A percentile compares a stretch with the other conserved stretches of the same genome.
phyloP scores from a whole-genome alignment of 208 protist genomes.

The Leishmania turanica region DNA sequence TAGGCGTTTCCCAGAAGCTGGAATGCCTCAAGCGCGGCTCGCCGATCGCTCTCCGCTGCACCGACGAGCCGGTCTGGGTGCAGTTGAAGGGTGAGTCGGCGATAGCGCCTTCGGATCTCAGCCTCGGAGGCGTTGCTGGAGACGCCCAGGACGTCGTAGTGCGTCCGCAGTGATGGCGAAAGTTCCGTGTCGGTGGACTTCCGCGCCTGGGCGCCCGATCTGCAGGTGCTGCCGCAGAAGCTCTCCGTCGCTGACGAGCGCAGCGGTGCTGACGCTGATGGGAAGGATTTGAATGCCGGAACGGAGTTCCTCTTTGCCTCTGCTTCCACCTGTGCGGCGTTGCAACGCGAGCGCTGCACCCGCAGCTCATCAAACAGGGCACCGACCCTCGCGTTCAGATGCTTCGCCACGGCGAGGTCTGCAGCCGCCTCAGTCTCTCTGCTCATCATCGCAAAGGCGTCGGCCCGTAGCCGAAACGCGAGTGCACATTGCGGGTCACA shows the following conservation, averaged over 20 bases:
- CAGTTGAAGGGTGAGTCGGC: slow-evolving; percentile 66
- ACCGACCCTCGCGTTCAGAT: slow-evolving; percentile 37
- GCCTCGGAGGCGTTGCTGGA: slow-evolving; percentile 28
- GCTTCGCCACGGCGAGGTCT: slow-evolving; percentile 45
- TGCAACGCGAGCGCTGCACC: slow-evolving; percentile 26
- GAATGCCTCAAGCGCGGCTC: slow-evolving; percentile 76
- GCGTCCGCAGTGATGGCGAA: slow-evolving; percentile 19
- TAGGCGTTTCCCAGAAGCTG: slow-evolving; percentile 96
- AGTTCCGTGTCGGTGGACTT: neutral
- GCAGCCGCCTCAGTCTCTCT: slow-evolving; percentile 43
- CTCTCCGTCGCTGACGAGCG: neutral
- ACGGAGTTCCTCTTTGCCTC: slow-evolving; percentile 1
- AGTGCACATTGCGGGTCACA: slow-evolving; percentile 43
- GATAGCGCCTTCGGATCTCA: slow-evolving; percentile 66
- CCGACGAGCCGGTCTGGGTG: slow-evolving; percentile 82
- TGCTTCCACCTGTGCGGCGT: neutral
- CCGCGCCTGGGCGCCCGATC: neutral
- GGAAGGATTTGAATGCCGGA: neutral
- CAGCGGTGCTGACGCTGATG: neutral
- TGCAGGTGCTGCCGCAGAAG: neutral
- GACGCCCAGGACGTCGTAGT: slow-evolving; percentile 78
- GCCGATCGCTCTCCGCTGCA: slow-evolving; percentile 37
- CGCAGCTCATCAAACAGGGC: slow-evolving; percentile 45
- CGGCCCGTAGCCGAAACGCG: slow-evolving; percentile 59
- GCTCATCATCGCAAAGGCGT: slow-evolving; percentile 35